phyloP scores from a whole-genome alignment of 2,329 filamentous ascomycete genomes.

The Lasiodiplodia sp. region DNA sequence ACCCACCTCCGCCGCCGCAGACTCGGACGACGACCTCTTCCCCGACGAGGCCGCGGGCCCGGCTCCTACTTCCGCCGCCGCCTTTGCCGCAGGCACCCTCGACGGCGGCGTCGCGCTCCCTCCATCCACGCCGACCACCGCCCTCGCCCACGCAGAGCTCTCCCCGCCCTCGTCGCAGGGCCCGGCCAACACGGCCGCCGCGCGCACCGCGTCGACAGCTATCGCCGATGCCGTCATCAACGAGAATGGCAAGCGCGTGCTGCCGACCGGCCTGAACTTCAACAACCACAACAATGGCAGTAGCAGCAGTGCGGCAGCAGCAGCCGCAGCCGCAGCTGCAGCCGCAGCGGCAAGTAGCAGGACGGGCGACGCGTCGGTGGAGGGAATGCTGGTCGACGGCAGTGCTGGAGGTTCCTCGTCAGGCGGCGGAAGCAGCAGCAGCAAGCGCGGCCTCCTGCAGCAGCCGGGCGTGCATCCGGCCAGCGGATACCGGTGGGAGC shows the following conservation, averaged over 20 bases:
- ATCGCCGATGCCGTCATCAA: slow-evolving; percentile 37
- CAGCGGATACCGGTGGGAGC: slow-evolving; percentile 48
- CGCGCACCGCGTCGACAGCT: background rate
- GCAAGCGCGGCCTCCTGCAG: background rate
- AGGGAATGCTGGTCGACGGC: background rate
- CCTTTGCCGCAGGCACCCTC: slow-evolving; percentile 31
- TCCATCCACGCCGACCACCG: slow-evolving; percentile 32
- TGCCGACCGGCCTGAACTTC: slow-evolving; percentile 31
- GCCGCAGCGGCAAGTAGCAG: background rate
- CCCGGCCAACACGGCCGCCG: slow-evolving; percentile 26
- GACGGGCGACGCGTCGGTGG: slow-evolving; percentile 7
- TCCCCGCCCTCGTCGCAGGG: slow-evolving; percentile 63
- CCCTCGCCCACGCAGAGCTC: slow-evolving; percentile 52
- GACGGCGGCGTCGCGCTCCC: slow-evolving; percentile 48
- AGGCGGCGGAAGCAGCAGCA: background rate
- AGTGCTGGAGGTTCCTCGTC: background rate
- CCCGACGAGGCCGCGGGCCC: slow-evolving; percentile 37
- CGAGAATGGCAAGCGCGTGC: slow-evolving; percentile 47
- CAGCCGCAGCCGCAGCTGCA: slow-evolving; percentile 3
- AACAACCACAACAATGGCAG: background rate
- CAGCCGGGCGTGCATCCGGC: slow-evolving; percentile 34
- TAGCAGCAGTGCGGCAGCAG: background rate
- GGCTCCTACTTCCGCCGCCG: background rate
- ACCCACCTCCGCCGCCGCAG: slow-evolving; percentile 45
- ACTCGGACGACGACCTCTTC: slow-evolving; percentile 48